Percentiles rank a stretch among this genome's conserved stretches.
Evolutionary conservation across 805 yeast genomes (phyloP).

Genomic region (Yamadazyma olivae): DNA sequence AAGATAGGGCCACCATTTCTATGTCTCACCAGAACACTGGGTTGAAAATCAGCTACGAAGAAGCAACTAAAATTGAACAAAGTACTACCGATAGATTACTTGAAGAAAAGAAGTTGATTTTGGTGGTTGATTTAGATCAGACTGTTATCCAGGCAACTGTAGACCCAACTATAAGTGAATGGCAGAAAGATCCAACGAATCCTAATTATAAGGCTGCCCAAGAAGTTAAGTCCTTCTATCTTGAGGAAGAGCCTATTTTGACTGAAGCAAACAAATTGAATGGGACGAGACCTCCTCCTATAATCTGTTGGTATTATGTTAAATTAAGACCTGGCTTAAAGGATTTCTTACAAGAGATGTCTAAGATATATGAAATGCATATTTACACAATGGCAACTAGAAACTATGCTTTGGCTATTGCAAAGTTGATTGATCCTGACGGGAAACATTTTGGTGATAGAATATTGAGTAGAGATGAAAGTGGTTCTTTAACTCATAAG

Average conservation of each 20-base stretch:
- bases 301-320: slow-evolving; percentile 84
- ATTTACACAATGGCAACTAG: slow-evolving; percentile 98
- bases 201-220: slow-evolving; percentile 83
- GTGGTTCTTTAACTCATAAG: slow-evolving; percentile 88
- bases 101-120: slow-evolving; percentile 64
- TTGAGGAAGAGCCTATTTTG: slow-evolving; percentile 69
- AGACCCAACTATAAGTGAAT: slow-evolving; percentile 94
- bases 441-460: slow-evolving; percentile 88
- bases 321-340: slow-evolving; percentile 85
- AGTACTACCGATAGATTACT: slow-evolving; percentile 59
- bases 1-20: slow-evolving; percentile 76
- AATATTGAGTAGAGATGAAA: slow-evolving; percentile 88
- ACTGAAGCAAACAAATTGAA: slow-evolving; percentile 48
- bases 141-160: slow-evolving; percentile 97
- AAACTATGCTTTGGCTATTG: slow-evolving; percentile 85
- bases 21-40: slow-evolving; percentile 90
- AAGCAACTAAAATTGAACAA: slow-evolving; percentile 82
- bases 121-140: slow-evolving; percentile 96
- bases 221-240: slow-evolving; percentile 73
- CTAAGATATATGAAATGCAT: slow-evolving; percentile 79
- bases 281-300: slow-evolving; percentile 58
- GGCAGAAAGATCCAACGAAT: slow-evolving; percentile 84
- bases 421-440: slow-evolving; percentile 86
- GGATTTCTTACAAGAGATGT: slow-evolving; percentile 64
- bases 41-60: slow-evolving; percentile 76